phyloP scores from a whole-genome alignment of 2,329 filamentous ascomycete genomes.

The Xylaria sp. region DNA sequence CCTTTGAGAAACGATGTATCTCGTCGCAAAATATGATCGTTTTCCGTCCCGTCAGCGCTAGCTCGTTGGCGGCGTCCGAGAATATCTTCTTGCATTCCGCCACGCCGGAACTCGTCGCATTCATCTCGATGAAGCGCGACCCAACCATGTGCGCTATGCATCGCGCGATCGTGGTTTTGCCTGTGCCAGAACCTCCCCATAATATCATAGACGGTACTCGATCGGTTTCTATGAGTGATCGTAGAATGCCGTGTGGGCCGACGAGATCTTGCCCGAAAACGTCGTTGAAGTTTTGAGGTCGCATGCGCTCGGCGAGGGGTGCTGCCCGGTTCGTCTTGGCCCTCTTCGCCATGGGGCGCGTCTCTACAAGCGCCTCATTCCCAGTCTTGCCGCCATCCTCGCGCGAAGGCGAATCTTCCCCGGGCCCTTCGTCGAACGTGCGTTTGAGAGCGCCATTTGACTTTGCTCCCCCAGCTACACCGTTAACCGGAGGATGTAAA shows the following conservation, averaged over 20 bases:
- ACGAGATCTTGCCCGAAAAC: slow-evolving; percentile 92
- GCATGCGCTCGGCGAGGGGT: slow-evolving; percentile 91
- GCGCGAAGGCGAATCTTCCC: slow-evolving; percentile 32
- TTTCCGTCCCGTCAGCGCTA: slow-evolving; percentile 79
- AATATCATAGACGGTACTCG: slow-evolving; percentile 93
- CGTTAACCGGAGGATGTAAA: slow-evolving; percentile 41
- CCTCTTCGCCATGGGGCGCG: slow-evolving; percentile 60
- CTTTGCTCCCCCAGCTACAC: slow-evolving; percentile 31
- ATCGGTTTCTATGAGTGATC: slow-evolving; percentile 82
- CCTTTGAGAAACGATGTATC: slow-evolving; percentile 88
- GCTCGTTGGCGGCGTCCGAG: slow-evolving; percentile 77
- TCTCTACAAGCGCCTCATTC: slow-evolving; percentile 26
- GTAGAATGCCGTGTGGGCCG: slow-evolving; percentile 78
- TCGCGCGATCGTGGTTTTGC: slow-evolving; percentile 89
- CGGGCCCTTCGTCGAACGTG: slow-evolving; percentile 57
- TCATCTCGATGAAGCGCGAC: slow-evolving; percentile 91
- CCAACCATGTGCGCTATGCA: slow-evolving; percentile 84
- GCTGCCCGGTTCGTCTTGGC: slow-evolving; percentile 71
- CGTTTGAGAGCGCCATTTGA: slow-evolving; percentile 51
- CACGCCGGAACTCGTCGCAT: slow-evolving; percentile 86
- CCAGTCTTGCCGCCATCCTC: slow-evolving; percentile 30
- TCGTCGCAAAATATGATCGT: slow-evolving; percentile 99
- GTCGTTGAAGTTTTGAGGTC: slow-evolving; percentile 80
- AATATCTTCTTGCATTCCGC: slow-evolving; percentile 93
- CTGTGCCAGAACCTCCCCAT: slow-evolving; percentile 81